Evolutionary conservation across 2,329 filamentous ascomycete genomes (phyloP), one percentile per base, ranked within the genome.

Genomic region (Diplocarpon rosae): DNA sequence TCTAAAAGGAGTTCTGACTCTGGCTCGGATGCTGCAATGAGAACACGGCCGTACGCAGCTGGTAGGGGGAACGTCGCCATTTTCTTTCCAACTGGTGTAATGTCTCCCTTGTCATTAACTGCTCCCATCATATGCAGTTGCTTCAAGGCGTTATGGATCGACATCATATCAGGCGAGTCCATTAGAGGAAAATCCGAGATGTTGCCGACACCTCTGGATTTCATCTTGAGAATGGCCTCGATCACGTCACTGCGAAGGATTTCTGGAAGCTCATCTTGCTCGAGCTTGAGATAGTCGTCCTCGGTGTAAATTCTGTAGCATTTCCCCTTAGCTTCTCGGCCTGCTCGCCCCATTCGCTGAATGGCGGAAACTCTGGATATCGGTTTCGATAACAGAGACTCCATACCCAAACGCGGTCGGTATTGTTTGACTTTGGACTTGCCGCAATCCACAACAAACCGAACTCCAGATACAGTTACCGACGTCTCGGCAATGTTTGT

Each of bases 401-500:
- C 90, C 59, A 98, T 80, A 5, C 88, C 89, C 0, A 96, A 72
- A 0, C 81, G 75, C 13, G 83, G 77, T 12, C 89, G 82, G 61
- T 88, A 98, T 53, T 94, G 84, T 65, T 95, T 95, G 52, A 93
- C 76, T 62, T 98, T 98, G 8, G 85, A 85, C 58, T 95, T 95
- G 37, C 92, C 92, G 44, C 85, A 85, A 60, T 98, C 92, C 15
- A 98, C 75, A 9, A 98, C 90, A 55, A 84, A 92, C 4, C 86
- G 78, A 6, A 98, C 88, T 2, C 92, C 92, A 0, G 90, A 84
- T 0, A 98, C 89, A 0, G 92, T 98, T 47, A 98, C 85, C 1
- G 92, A 96, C 0, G 92, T 96, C 63, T 98, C 92, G n/a, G 92
- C 92, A 56, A 98, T 96, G 59, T 98, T 98, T 12, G 92, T 98